Conservation (phyloP, 495 filamentous ascomycete genomes). For the Friedmanniomyces endolithicus region DNA sequence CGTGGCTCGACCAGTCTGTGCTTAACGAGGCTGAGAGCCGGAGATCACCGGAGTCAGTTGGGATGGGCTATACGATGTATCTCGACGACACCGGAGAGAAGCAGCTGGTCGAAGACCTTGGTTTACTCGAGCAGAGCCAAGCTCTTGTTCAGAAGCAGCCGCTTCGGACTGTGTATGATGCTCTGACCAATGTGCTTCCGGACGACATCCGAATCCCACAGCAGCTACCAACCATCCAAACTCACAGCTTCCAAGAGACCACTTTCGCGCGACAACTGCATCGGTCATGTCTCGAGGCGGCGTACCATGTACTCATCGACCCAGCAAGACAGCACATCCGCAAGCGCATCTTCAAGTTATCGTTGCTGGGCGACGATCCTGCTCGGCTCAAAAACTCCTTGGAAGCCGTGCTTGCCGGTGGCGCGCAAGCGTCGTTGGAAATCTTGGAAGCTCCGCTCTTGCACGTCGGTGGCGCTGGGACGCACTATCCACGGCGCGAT, state of each 20-base stretch:
- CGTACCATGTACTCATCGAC: constrained; percentile 46
- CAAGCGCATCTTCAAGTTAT: constrained; percentile 52
- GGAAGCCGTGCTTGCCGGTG: constrained; percentile 30
- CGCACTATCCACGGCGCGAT: constrained; percentile 41
- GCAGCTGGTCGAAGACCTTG: background rate
- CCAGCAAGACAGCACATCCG: constrained; percentile 40
- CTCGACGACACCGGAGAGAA: background rate
- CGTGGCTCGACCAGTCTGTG: constrained; percentile 12
- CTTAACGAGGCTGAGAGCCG: background rate
- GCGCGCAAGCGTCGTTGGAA: constrained; percentile 40
- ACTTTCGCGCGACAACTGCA: constrained; percentile 62
- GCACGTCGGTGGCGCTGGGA: constrained; percentile 56
- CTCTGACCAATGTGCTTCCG: background rate
- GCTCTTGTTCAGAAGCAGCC: background rate
- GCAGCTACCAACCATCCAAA: background rate
- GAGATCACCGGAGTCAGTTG: background rate
- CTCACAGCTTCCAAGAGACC: constrained; percentile 47
- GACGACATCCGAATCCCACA: background rate
- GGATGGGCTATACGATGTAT: background rate
- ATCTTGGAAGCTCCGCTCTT: constrained; percentile 52
- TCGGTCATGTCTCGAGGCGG: constrained; percentile 51
- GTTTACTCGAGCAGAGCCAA: background rate
- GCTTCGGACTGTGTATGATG: background rate
- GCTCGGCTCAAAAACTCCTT: constrained; percentile 40
- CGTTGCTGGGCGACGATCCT: constrained; percentile 42